Base-by-base conservation (phyloP, 495 filamentous ascomycete genomes). In the Neurospora sp. region DNA sequence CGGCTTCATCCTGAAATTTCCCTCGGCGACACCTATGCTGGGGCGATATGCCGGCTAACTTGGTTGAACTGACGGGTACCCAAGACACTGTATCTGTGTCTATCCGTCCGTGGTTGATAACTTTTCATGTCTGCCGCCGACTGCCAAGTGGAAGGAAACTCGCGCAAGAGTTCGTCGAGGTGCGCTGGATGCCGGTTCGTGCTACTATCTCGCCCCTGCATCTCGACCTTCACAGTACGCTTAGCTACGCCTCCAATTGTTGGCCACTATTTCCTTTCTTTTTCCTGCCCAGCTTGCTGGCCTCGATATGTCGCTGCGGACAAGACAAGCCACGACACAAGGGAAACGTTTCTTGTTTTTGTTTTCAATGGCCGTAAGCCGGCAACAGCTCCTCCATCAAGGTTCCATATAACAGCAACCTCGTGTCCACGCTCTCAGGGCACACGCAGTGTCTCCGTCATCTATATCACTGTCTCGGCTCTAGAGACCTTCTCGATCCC, bases 401-500 rank as follows among this genome's bases (percentile, higher is more conserved):
- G 12, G 7, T 35, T 65, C 12, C 53, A 35, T 65, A 65, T 35
- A 35, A 65, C 53, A 65, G 7, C 27, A 1, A 65, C 35, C 27
- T 65, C 27, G 53, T 65, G 27, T 65, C 53, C 53, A 8, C 53
- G 53, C 53, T 65, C 27, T 65, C 69, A n/a, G 40, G 39, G 31
- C 35, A 40, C 70, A 69, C 37, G 41, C 37, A 41, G 45, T 73
- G 74, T 75, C 74, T 75, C 44, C 74, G 74, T 39, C 74, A 75
- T 73, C 59, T 71, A 71, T 73, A 71, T 71, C 48, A 71, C 44
- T 75, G 74, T 75, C 74, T 75, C 59, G 74, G 69, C 40, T 69
- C 72, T 40, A 35, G 22, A 38, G 59, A 41, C 40, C 44, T 41
- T 69, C 35, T 53, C 44, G 35, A 38, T 44, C 31, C 59, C 72